A percentile compares a stretch with the other conserved stretches of the same genome.
Evolutionary conservation across 768 basidiomycete genomes (phyloP).

Genomic region (Amanita thiersii): DNA sequence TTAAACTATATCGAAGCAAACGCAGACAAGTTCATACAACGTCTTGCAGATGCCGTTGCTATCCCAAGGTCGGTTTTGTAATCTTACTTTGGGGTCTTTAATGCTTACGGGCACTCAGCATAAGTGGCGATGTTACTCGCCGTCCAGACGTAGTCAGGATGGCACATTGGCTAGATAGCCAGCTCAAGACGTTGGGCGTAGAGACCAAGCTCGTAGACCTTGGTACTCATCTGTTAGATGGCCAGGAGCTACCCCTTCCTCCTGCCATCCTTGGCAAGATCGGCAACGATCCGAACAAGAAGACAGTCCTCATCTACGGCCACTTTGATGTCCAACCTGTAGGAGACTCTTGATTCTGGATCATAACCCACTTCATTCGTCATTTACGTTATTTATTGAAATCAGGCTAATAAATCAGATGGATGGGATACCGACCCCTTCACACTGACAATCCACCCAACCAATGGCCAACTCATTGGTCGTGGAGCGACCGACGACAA

Average conservation of each 20-base stretch:
- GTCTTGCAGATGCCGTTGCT: conserved; percentile 73
- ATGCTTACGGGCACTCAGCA: conserved; percentile 26
- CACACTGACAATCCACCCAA: conserved; percentile 40
- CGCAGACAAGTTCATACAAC: conserved; percentile 64
- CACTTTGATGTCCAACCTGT: conserved; percentile 96
- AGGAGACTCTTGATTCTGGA: conserved; percentile 13
- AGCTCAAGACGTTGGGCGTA: conserved; percentile 74
- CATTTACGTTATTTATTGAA: neutral
- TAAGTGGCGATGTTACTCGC: conserved; percentile 63
- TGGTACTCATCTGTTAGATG: conserved; percentile 63
- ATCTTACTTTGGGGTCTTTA: neutral
- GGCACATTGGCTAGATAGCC: conserved; percentile 71
- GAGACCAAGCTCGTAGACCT: conserved; percentile 68
- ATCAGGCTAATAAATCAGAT: conserved; percentile 44
- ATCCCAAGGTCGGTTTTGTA: conserved; percentile 56
- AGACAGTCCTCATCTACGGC: conserved; percentile 89
- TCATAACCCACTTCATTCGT: neutral
- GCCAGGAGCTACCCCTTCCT: conserved; percentile 65
- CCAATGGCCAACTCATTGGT: conserved; percentile 61
- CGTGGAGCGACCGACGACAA: conserved; percentile 90
- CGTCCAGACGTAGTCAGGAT: conserved; percentile 78
- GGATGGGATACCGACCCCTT: conserved; percentile 92
- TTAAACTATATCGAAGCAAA: conserved; percentile 57
- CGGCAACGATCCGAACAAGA: conserved; percentile 83
- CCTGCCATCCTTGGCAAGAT: conserved; percentile 77